Base-by-base conservation (phyloP, 2,329 filamentous ascomycete genomes). In the Neonectria coccinea region DNA sequence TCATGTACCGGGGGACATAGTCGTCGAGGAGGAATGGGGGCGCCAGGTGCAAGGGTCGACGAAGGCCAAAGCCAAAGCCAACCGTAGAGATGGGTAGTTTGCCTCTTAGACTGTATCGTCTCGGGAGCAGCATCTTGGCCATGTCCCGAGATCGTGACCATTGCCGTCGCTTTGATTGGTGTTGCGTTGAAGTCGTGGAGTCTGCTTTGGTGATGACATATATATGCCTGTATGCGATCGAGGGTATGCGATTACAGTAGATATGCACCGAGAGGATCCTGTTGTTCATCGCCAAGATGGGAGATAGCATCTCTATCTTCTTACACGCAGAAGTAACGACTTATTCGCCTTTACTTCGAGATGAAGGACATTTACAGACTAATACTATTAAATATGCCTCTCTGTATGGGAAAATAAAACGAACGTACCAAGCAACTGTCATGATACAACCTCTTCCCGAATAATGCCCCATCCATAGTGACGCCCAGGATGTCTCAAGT, bases 1-100 rank as follows among this genome's bases (percentile, higher is more conserved):
- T 83, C 70, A 90, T 86, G 75, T 94, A 94, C 53, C 90, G 87
- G 1, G 92, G 92, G 12, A 86, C 87, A 77, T 96, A 93, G 74
- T 90, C 86, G 59, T 91, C 88, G 3, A 96, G 85, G 20, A 96
- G 85, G 76, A 92, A 96, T 2, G 86, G 86, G 9, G 86, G 86
- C 6, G 86, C 86, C 3, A 88, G 80, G 72, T 88, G 86, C 4
- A 89, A 80, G 31, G 70, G 59, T 16, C 74, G 73, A 54, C 59
- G 65, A 45, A 45, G 31, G 27, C 12, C 27, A 57, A 31, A 51
- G 12, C 12, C 12, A 57, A 31, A 51, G 12, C 7, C 12, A 55
- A 20, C 22, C 14, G 16, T 18, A 4, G 48, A 20, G 52, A 16
- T 59, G 50, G n/a, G 44, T 29, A 62, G 36, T 58, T 58, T 62